Base-by-base conservation (phyloP, 768 basidiomycete species). In the Wakefieldia striispora region DNA sequence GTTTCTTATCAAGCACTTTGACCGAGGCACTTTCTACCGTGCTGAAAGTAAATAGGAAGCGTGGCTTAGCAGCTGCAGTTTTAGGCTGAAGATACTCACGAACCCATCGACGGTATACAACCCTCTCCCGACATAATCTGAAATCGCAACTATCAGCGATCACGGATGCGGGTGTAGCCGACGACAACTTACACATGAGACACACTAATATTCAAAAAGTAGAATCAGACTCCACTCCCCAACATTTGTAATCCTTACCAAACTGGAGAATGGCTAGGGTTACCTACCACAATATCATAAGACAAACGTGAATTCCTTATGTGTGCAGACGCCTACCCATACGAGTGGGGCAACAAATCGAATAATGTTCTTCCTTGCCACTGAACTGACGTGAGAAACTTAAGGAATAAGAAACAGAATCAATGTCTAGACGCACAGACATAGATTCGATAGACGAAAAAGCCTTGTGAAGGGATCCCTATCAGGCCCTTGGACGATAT, bases 361-460 rank as follows among this genome's bases (percentile, higher is more conserved):
- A n/a, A n/a, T n/a, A n/a, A 45, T 23, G 1, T 37, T 55, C 19
- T 17, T 58, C 43, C 23, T 23, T 23, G 23, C 6, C 3, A 23
- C 23, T 23, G 23, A 23, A 6, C 6, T 6, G 23, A 23, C 2
- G 1, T 59, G 14, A 45, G 17, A 26, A 19, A 38, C 14, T 5
- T 6, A 23, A 17, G 23, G n/a, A 6, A 27, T 31, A 14, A n/a
- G 13, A 14, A 10, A 1, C 4, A 1, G 17, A 23, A 6, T 23
- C 23, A 23, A 11, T 4, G 8, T 17, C 16, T 0, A 38, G 2
- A 49, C 47, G 14, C 13, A 60, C 57, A 48, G 16, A 40, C 0
- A 14, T 60, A 59, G 13, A 59, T 45, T 16, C 57, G 45, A 24
- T 56, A 16, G n/a, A 56, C 29, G 21, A 59, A 55, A 40, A 45